These are phyloP conservation scores for Anethum foeniculum DNA, from an alignment of 140 eudicot species.

Conservation along the genomic window DNA sequence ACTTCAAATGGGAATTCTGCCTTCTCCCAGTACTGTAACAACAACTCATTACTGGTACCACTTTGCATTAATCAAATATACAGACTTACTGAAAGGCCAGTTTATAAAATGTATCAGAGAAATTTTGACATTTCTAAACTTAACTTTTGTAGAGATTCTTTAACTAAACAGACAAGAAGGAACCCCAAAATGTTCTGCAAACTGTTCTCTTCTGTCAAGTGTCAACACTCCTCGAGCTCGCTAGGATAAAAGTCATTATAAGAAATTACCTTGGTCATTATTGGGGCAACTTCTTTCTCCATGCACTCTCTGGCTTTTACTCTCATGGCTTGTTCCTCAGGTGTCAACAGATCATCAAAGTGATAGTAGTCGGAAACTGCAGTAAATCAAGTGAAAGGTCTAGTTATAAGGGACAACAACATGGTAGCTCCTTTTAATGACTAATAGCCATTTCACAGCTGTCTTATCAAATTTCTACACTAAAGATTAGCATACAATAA, in stretches of 20 bases:
- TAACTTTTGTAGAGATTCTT: neutral
- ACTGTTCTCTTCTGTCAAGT: neutral
- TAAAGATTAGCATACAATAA: neutral
- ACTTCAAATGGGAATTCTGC: conserved; percentile 95
- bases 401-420: neutral
- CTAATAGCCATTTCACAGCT: neutral
- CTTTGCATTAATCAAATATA: conserved; percentile 8
- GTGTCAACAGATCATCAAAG: conserved; percentile 67
- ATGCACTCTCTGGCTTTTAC: conserved; percentile 67
- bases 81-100: neutral
- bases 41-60: conserved; percentile 19
- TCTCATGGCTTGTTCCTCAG: conserved; percentile 63
- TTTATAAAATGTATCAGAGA: neutral
- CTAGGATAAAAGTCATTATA: neutral
- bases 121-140: neutral
- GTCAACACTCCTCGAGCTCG: neutral
- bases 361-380: conserved; percentile 95
- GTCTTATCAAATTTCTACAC: no score
- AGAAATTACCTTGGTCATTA: conserved; percentile 78
- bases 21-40: conserved; percentile 90
- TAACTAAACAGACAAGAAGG: neutral
- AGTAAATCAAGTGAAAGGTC: neutral
- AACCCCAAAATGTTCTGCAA: neutral
- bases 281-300: conserved; percentile 91
- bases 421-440: neutral